These are phyloP conservation scores for Backusella tarrabulga DNA, from an alignment of 192 early-diverging fungal species.

Conservation along the genomic window DNA sequence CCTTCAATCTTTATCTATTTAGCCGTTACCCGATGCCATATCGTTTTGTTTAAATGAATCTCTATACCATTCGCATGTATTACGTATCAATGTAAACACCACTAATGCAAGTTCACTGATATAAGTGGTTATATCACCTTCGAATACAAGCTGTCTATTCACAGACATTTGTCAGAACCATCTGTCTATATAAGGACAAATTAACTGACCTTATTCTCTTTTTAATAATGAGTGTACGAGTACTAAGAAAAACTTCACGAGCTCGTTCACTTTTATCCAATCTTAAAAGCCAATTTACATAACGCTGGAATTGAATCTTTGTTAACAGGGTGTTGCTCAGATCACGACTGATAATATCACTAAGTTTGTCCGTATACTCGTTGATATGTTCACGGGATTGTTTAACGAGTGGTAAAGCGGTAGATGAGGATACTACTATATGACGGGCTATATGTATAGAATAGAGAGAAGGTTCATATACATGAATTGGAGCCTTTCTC, in stretches of 20 bases:
- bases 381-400: conserved; percentile 43
- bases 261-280: conserved; percentile 80
- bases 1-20: neutral
- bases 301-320: conserved; percentile 75
- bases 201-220: conserved; percentile 61
- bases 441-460: neutral
- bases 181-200: neutral
- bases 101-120: conserved; percentile 85
- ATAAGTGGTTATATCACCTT: conserved; percentile 85
- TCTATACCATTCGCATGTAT: conserved; percentile 96
- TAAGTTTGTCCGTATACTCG: conserved; percentile 41
- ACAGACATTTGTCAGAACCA: neutral
- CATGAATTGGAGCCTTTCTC: no score
- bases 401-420: conserved; percentile 29
- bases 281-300: conserved; percentile 77
- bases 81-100: conserved; percentile 88
- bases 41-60: conserved; percentile 83
- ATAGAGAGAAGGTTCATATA: neutral
- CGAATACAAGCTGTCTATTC: conserved; percentile 77
- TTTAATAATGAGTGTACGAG: conserved; percentile 75
- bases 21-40: conserved; percentile 77
- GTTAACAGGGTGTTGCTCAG: conserved; percentile 79
- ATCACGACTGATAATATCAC: conserved; percentile 53
- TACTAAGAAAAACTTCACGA: conserved; percentile 80
- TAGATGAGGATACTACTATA: conserved; percentile 7